Base-by-base conservation (phyloP, 345 rosid species). In the Acer campestre region DNA sequence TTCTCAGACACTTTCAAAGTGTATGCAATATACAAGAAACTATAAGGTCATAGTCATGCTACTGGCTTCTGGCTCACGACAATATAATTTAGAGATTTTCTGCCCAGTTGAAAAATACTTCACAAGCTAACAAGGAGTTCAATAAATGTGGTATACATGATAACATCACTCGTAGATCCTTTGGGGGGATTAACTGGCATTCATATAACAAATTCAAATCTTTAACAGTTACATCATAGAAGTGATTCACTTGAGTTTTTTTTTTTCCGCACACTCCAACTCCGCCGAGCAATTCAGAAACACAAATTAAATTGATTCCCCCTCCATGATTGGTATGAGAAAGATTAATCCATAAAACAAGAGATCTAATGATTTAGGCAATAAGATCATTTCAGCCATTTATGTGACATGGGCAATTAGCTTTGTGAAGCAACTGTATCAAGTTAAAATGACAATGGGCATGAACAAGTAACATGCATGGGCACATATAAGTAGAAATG, bases 1-100 rank as follows among this genome's bases (percentile, higher is more conserved):
- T 22, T 56, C 63, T 76, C 62, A 80, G 78, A 51, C 58, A 35
- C 65, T 46, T 67, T 0, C 2, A 70, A 25, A 20, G 14, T 64
- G 51, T 35, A 20, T 38, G 31, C 62, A 69, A 75, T 51, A 56
- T 31, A 68, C 22, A 14, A 49, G 31, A 56, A 51, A 51, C 66
- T 68, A 20, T 40, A 64, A 14, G 71, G 42, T 68, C 73, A 68
- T 68, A 35, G 38, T 35, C 38, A 35, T 35, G 75, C 44, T 53
- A 67, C 17, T 38, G 17, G 75, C 44, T 53, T 62, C 17, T 38
- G 17, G 75, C 17, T 46, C 23, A 7, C 42, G 46, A 51, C 16
- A 68, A 1, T 10, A 63, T 38, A 67, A 58, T 40, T 68, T 53
- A 63, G 46, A 7, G 27, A 61, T 44, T 14, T 35, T 51, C 53